These are phyloP conservation scores for Hymenoscyphus occultus DNA, from an alignment of 2,329 filamentous ascomycete species.

Conservation along the genomic window DNA sequence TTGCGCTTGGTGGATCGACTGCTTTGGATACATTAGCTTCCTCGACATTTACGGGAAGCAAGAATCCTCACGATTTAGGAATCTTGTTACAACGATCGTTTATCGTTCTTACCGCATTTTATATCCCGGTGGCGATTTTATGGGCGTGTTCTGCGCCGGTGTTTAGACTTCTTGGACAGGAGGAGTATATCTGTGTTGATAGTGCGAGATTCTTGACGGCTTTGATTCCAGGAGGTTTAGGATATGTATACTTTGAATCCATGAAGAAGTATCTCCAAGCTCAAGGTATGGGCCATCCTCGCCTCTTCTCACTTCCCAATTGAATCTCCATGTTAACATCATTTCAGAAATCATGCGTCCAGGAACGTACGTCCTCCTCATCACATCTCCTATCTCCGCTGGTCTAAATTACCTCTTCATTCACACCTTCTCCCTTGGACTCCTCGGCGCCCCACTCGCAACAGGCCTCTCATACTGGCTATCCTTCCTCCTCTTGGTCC, in stretches of 20 bases:
- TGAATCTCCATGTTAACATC: not conserved
- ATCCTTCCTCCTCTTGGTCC: conserved; percentile 72
- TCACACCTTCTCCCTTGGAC: conserved; percentile 65
- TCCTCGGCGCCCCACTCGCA: conserved; percentile 77
- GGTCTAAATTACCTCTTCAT: conserved; percentile 79
- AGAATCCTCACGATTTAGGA: conserved; percentile 74
- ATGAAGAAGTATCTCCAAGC: conserved; percentile 88
- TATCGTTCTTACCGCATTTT: conserved; percentile 68
- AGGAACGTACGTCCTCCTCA: conserved; percentile 76
- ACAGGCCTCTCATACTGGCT: conserved; percentile 85
- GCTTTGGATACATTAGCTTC: conserved; percentile 83
- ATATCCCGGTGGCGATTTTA: conserved; percentile 66
- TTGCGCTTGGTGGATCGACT: conserved; percentile 80
- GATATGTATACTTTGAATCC: conserved; percentile 83
- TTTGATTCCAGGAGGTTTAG: conserved; percentile 76
- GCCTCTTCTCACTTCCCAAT: conserved; percentile 50
- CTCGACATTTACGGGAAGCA: conserved; percentile 76
- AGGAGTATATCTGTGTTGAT: conserved; percentile 71
- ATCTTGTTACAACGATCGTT: conserved; percentile 75
- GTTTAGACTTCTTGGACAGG: conserved; percentile 73
- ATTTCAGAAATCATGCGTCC: conserved; percentile 64
- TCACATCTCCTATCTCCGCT: conserved; percentile 79
- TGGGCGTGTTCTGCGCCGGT: conserved; percentile 75
- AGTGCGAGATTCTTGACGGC: conserved; percentile 70
- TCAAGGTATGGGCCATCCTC: conserved; percentile 60